A percentile compares a stretch with the other conserved stretches of the same genome.
phyloP scores from a whole-genome alignment of 2,329 filamentous ascomycete species.

The Pyrenophora tritici-repentis region DNA sequence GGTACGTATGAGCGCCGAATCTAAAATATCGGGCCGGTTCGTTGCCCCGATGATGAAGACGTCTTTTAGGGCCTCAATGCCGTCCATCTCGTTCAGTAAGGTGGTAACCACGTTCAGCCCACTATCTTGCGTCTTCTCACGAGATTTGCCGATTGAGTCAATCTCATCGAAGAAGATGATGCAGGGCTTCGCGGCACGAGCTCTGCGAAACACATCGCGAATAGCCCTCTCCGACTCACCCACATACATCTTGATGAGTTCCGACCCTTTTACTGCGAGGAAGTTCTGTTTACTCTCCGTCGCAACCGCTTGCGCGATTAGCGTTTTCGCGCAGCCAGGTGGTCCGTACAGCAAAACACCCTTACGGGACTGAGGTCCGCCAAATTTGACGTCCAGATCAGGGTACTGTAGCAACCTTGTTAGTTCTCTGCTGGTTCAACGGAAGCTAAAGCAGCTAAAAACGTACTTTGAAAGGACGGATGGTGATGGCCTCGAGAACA shows the following conservation, averaged over 20 bases:
- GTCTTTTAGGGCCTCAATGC: slow-evolving; percentile 81
- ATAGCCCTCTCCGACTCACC: slow-evolving; percentile 89
- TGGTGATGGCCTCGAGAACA: slow-evolving; percentile 61
- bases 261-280: slow-evolving; percentile 89
- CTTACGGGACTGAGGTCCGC: slow-evolving; percentile 62
- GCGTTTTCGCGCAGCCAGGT: slow-evolving; percentile 92
- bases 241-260: slow-evolving; percentile 95
- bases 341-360: slow-evolving; percentile 89
- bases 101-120: slow-evolving; percentile 87
- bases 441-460: not conserved
- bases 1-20: slow-evolving; percentile 82
- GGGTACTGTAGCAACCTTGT: slow-evolving; percentile 32
- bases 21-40: slow-evolving; percentile 84
- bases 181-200: slow-evolving; percentile 81
- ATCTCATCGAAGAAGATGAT: slow-evolving; percentile 99
- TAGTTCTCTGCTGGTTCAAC: slow-evolving; percentile 1
- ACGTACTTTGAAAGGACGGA: slow-evolving; percentile 61
- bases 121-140: slow-evolving; percentile 56
- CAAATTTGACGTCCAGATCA: slow-evolving; percentile 43
- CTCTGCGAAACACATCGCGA: slow-evolving; percentile 83
- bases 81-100: slow-evolving; percentile 92
- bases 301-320: slow-evolving; percentile 87
- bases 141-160: slow-evolving; percentile 74
- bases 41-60: slow-evolving; percentile 90
- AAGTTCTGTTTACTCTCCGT: slow-evolving; percentile 93